Evolutionary conservation across 2,329 filamentous ascomycete species (phyloP).

Genomic region (Tolypocladium album): DNA sequence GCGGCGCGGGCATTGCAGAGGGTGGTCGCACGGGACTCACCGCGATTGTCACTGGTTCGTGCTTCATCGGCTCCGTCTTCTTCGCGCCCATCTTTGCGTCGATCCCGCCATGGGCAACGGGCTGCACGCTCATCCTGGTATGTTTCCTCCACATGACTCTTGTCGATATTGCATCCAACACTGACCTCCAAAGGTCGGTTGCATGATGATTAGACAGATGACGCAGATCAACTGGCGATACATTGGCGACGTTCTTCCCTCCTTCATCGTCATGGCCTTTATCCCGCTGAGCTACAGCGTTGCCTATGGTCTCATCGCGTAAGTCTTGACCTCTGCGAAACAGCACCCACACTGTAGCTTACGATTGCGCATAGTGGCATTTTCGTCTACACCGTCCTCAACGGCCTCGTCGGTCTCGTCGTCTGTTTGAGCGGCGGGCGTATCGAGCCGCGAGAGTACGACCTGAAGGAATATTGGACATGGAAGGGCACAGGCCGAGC

Average conservation of each 20-base stretch:
- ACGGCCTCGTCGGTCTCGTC: conserved; percentile 33
- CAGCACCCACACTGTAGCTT: neutral
- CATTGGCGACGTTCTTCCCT: conserved; percentile 64
- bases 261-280: conserved; percentile 63
- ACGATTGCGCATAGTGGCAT: conserved; percentile 29
- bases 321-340: conserved; percentile 16
- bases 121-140: conserved; percentile 59
- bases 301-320: conserved; percentile 66
- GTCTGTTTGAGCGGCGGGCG: conserved; percentile 31
- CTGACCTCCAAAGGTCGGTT: conserved; percentile 44
- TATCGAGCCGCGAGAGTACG: conserved; percentile 38
- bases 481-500: conserved; percentile 37
- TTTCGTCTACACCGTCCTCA: conserved; percentile 41
- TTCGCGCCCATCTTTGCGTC: conserved; percentile 69
- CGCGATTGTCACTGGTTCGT: conserved; percentile 56
- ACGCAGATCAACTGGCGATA: conserved; percentile 68
- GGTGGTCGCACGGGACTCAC: conserved; percentile 65
- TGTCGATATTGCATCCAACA: neutral
- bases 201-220: conserved; percentile 68
- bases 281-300: conserved; percentile 75
- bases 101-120: conserved; percentile 69
- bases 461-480: conserved; percentile 45
- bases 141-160: conserved; percentile 7
- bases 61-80: conserved; percentile 62
- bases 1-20: conserved; percentile 64